Conservation (phyloP, 257 asterid genomes). For the Eustoma russellianum region DNA sequence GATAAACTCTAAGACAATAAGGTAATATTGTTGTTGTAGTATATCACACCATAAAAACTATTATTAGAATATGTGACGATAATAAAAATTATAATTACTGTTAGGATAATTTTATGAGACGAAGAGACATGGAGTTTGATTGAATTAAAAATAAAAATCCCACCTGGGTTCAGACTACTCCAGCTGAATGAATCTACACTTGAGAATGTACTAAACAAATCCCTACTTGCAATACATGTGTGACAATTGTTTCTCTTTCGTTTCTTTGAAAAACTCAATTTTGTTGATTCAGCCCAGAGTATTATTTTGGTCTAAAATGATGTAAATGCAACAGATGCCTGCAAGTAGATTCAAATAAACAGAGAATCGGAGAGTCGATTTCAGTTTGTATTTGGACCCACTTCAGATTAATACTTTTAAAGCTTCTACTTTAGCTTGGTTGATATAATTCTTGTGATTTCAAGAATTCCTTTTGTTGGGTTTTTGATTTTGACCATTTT, state of each 20-base stretch:
- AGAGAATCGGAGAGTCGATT: conserved; percentile 12
- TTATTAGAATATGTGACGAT: too few species aligned
- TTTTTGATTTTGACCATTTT: conserved; percentile 6
- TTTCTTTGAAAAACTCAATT: not conserved
- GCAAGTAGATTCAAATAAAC: not conserved
- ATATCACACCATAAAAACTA: too few species aligned
- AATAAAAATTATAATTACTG: too few species aligned
- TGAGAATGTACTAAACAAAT: conserved; percentile 18
- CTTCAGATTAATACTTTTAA: not conserved
- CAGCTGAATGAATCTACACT: conserved; percentile 17
- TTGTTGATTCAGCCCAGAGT: not conserved
- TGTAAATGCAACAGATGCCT: not conserved
- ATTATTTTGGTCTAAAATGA: not conserved
- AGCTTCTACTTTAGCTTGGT: not conserved
- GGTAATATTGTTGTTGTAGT: too few species aligned
- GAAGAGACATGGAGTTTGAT: too few species aligned
- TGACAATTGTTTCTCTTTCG: not conserved
- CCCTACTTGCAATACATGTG: conserved; percentile 6
- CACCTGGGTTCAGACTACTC: conserved; percentile 5
- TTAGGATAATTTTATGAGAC: too few species aligned
- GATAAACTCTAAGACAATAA: too few species aligned
- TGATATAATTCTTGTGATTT: not conserved
- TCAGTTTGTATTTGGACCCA: conserved; percentile 5
- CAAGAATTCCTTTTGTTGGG: not conserved
- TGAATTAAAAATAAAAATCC: conserved; percentile 11